Evolutionary conservation across 2,329 filamentous ascomycete genomes (phyloP), one percentile per base, ranked within the genome.

Genomic region (Didymella sp.): DNA sequence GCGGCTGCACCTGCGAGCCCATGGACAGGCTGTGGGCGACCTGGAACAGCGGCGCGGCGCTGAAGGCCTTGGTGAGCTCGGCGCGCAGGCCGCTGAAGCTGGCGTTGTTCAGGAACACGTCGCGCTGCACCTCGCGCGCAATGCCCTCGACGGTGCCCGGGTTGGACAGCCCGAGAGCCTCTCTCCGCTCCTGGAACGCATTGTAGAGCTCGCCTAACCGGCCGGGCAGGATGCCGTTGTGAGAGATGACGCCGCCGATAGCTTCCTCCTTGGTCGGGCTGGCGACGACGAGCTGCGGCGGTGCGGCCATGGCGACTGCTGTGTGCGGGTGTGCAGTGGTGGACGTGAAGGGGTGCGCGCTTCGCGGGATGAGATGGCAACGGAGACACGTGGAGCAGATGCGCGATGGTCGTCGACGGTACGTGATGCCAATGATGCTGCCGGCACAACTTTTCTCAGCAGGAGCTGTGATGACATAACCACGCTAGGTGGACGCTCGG

Each of bases 1-100:
- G 95, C 76, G 93, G 93, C 77, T 96, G 84, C 67, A 90, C 88
- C 79, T 96, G 92, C 40, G 85, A 86, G 69, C 95, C 94, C 86
- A 97, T 91, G 53, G 94, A 89, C 78, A 99, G 95, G 70, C 95
- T 91, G 81, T 99, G 95, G 65, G 94, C 97, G 69, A 97, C 90
- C 80, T 98, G 94, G 84, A 99, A 99, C 67, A 98, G 82, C 56
- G 95, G 95, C 56, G 88, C 87, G 77, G 96, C 87, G 84, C 92
- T 95, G 81, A 98, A 96, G 75, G 92, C 88, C 84, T 97, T 98
- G 76, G 92, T 97, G 76, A 98, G 83, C 79, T 99, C 95, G 77
- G 94, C 96, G 76, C 94, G 91, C 77, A 99, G 85, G 72, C 95
- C 95, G 41, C 91, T 90, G 83, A 99, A 98, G 87, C 95, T 96